phyloP scores from a whole-genome alignment of 257 asterid genomes.

The Solanum virginianum region DNA sequence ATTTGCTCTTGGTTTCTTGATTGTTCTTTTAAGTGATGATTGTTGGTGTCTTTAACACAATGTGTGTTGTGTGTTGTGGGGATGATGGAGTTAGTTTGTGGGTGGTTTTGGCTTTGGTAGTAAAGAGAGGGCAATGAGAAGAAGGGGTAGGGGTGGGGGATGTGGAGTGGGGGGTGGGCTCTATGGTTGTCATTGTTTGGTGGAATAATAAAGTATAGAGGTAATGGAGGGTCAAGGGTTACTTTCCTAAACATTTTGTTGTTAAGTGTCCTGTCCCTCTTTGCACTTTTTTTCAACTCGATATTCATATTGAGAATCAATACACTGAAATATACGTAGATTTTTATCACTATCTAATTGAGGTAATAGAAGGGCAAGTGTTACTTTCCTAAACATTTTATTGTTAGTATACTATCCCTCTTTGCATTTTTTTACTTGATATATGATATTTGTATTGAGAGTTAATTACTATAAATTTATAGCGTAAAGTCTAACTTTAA shows the following conservation, averaged over 20 bases:
- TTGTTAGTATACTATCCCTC: neutral
- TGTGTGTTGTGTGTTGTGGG: neutral
- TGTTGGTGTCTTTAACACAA: neutral
- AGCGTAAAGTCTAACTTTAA: neutral
- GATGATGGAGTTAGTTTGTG: neutral
- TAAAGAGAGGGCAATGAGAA: neutral
- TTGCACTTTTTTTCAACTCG: neutral
- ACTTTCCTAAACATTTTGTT: neutral
- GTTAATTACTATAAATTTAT: neutral
- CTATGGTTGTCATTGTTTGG: constrained; percentile 28
- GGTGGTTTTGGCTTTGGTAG: neutral
- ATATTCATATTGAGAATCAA: neutral
- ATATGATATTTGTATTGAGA: neutral
- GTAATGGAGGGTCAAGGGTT: neutral
- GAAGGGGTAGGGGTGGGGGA: neutral
- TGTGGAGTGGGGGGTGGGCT: constrained; percentile 1
- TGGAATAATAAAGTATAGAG: constrained; percentile 38
- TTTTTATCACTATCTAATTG: neutral
- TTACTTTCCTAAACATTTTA: neutral
- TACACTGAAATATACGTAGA: too few relatives aligned
- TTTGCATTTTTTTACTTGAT: too few relatives aligned
- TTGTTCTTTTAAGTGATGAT: neutral
- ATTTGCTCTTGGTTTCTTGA: neutral
- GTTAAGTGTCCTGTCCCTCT: neutral
- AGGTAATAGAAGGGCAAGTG: neutral